These are phyloP conservation scores for Nemophila menziesii DNA, from an alignment of 257 asterid genomes.

Conservation along the genomic window DNA sequence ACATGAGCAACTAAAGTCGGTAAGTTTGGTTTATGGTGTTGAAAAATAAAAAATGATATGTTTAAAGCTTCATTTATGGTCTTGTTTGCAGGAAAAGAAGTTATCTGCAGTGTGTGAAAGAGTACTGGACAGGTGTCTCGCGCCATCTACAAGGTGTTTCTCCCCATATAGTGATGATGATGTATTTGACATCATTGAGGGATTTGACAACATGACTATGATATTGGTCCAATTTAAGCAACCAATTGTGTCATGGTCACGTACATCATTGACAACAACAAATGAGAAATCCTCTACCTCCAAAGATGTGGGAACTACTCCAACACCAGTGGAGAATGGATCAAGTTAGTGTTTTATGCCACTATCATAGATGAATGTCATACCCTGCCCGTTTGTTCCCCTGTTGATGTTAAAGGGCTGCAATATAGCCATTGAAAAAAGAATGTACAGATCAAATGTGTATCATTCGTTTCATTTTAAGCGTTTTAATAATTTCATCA, in stretches of 20 bases:
- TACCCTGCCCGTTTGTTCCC: not conserved
- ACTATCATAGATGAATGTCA: slow-evolving; percentile 1
- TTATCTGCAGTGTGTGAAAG: slow-evolving; percentile 69
- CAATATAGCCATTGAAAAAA: not conserved
- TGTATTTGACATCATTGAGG: slow-evolving; percentile 73
- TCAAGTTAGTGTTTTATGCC: slow-evolving; percentile 3
- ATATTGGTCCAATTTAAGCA: slow-evolving; percentile 72
- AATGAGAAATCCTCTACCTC: slow-evolving; percentile 20
- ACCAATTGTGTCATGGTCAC: slow-evolving; percentile 13
- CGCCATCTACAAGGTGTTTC: too few relatives aligned
- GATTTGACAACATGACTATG: slow-evolving; percentile 96
- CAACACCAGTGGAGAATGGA: slow-evolving; percentile 9
- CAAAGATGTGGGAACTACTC: slow-evolving; percentile 13
- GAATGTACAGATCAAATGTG: not conserved
- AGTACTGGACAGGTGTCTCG: slow-evolving; percentile 68
- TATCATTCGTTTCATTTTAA: too few relatives aligned
- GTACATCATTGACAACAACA: slow-evolving; percentile 16
- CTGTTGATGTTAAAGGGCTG: not conserved
- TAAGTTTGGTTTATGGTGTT: too few relatives aligned
- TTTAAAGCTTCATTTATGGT: not conserved
- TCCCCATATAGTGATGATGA: too few relatives aligned
- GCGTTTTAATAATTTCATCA: too few relatives aligned
- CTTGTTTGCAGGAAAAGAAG: slow-evolving; percentile 45
- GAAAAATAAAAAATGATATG: too few relatives aligned
- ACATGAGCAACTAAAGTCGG: slow-evolving; percentile 72